A percentile compares a stretch with the other conserved stretches of the same genome.
phyloP scores from a whole-genome alignment of 2,329 filamentous ascomycete genomes.

The Fusarium pseudoanthophilum region DNA sequence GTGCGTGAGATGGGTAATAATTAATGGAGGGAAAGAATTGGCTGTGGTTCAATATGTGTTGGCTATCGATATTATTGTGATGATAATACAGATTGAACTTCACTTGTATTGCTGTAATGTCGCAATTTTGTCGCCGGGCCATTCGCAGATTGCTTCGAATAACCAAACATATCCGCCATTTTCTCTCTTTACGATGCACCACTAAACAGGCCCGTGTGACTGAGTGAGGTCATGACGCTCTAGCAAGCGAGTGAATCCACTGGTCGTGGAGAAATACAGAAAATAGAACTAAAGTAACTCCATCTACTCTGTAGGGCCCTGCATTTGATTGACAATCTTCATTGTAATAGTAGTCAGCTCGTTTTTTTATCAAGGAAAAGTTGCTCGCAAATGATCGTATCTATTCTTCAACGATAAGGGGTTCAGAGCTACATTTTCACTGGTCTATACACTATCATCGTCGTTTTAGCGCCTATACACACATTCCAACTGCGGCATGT shows the following conservation, averaged over 20 bases:
- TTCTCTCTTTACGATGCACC: not conserved
- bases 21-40: constrained; percentile 22
- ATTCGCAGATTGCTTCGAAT: constrained; percentile 1
- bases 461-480: not conserved
- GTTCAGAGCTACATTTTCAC: not conserved
- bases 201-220: constrained; percentile 8
- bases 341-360: not conserved
- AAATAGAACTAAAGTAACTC: constrained; percentile 27
- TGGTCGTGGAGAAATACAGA: constrained; percentile 17
- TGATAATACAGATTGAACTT: not conserved
- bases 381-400: not conserved
- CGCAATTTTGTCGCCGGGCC: not conserved
- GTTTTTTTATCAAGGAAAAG: constrained; percentile 5
- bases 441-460: not conserved
- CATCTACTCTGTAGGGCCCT: constrained; percentile 1
- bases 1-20: constrained; percentile 13
- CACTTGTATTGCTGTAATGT: not conserved
- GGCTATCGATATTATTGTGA: not conserved
- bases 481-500: constrained; percentile 34
- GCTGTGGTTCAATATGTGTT: constrained; percentile 2
- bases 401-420: not conserved
- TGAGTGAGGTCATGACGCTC: constrained; percentile 35
- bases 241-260: constrained; percentile 22
- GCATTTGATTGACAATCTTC: not conserved
- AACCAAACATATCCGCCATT: not conserved